These are phyloP conservation scores for Fusarium sp. DNA, from an alignment of 2,329 filamentous ascomycete species.

Conservation along the genomic window DNA sequence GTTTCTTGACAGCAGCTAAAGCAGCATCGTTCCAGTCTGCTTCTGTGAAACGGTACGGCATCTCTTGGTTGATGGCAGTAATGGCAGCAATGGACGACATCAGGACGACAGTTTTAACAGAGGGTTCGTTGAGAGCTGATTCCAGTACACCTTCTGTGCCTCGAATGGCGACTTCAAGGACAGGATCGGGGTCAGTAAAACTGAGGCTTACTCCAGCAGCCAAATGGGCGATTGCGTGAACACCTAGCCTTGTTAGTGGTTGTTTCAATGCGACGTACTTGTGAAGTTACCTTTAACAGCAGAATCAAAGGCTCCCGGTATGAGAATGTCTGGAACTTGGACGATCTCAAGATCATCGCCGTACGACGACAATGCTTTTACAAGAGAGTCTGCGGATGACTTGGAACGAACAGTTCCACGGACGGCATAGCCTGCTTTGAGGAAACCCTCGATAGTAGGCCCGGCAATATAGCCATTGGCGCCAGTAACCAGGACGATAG, in stretches of 20 bases:
- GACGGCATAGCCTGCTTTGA: constrained; percentile 56
- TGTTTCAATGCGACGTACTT: neutral
- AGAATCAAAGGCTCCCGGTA: constrained; percentile 52
- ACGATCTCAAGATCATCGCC: constrained; percentile 43
- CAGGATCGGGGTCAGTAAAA: constrained; percentile 42
- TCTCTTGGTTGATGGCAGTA: neutral
- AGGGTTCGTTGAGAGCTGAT: constrained; percentile 40
- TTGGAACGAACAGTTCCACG: constrained; percentile 55
- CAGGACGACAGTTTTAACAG: constrained; percentile 43
- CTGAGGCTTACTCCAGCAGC: constrained; percentile 38
- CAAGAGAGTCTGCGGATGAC: constrained; percentile 36
- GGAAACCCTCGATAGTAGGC: constrained; percentile 54
- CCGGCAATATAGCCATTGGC: constrained; percentile 58
- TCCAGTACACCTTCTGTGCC: constrained; percentile 40
- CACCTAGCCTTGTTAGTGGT: constrained; percentile 27
- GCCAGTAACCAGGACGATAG: constrained; percentile 54
- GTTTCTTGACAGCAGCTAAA: constrained; percentile 32
- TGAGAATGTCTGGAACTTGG: constrained; percentile 54
- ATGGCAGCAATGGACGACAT: constrained; percentile 47
- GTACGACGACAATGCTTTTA: constrained; percentile 40
- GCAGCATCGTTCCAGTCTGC: constrained; percentile 44
- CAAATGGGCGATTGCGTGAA: constrained; percentile 44
- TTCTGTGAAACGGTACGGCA: constrained; percentile 40
- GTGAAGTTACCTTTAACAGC: constrained; percentile 50
- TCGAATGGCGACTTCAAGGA: constrained; percentile 39